Percentiles rank a stretch among this genome's conserved stretches.
Conservation (phyloP, 257 asterid species). For the Echium plantagineum region DNA sequence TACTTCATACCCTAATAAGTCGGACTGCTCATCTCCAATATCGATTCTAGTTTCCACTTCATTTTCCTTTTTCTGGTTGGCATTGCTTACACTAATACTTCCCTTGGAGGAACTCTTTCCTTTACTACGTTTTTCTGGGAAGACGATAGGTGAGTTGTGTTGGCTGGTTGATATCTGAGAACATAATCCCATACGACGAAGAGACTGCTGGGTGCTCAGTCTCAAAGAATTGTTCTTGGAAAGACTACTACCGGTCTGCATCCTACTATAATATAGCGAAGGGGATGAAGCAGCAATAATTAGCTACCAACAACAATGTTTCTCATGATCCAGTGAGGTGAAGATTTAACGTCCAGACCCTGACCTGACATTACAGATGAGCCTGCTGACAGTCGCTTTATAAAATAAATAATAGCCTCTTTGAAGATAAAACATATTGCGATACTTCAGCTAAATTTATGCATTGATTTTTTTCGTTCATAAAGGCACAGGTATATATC, state of each 20-base stretch:
- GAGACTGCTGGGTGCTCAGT: slow-evolving; percentile 69
- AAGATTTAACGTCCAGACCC: slow-evolving; percentile 19
- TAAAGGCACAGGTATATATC: too few species aligned
- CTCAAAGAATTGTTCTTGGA: slow-evolving; percentile 65
- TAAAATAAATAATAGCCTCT: slow-evolving; percentile 1
- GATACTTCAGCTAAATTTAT: background rate
- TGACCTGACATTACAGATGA: slow-evolving; percentile 17
- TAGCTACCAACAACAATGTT: slow-evolving; percentile 18
- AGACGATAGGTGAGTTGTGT: slow-evolving; percentile 79
- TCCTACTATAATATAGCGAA: slow-evolving; percentile 19
- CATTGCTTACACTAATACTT: slow-evolving; percentile 28
- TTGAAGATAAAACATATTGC: background rate
- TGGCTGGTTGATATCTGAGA: slow-evolving; percentile 71
- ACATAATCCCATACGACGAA: slow-evolving; percentile 82
- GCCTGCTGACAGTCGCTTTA: slow-evolving; percentile 24
- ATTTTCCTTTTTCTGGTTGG: slow-evolving; percentile 40
- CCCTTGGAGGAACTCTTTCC: slow-evolving; percentile 41
- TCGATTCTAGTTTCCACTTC: slow-evolving; percentile 70
- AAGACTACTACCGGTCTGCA: slow-evolving; percentile 69
- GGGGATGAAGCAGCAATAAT: slow-evolving; percentile 13
- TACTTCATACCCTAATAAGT: slow-evolving; percentile 79
- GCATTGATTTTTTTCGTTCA: background rate
- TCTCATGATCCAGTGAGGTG: slow-evolving; percentile 15
- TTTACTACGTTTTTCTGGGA: slow-evolving; percentile 83
- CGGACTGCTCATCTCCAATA: slow-evolving; percentile 86